Conservation (phyloP, 306 rosid genomes). For the Inga laurina region DNA sequence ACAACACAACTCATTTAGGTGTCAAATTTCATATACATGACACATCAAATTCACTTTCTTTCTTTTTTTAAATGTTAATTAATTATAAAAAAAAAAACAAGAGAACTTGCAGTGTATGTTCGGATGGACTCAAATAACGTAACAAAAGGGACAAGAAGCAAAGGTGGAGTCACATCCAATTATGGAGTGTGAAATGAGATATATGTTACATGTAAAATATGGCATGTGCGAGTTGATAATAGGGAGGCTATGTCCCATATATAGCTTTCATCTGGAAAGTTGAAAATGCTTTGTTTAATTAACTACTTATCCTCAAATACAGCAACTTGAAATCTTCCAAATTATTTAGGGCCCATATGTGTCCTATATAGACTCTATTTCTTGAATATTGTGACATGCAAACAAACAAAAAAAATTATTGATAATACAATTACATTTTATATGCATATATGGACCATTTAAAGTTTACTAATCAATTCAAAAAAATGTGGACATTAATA, state of each 20-base stretch:
- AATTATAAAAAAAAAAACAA: too few relatives aligned
- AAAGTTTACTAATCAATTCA: not conserved
- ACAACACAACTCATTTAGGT: too few relatives aligned
- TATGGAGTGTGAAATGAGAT: constrained; percentile 33
- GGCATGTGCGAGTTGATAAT: not conserved
- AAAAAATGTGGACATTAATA: not conserved
- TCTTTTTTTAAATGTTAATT: too few relatives aligned
- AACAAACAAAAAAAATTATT: not conserved
- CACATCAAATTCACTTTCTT: not conserved
- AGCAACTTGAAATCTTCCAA: constrained; percentile 15
- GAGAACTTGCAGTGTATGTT: not conserved
- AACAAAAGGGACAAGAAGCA: constrained; percentile 33
- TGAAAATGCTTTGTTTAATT: constrained; percentile 25
- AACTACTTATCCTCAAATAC: constrained; percentile 24
- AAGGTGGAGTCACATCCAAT: constrained; percentile 54
- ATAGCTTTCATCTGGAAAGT: constrained; percentile 8
- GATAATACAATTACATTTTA: not conserved
- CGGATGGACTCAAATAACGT: not conserved
- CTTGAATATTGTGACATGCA: not conserved
- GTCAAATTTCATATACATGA: not conserved
- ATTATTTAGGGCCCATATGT: not conserved
- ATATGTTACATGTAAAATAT: not conserved
- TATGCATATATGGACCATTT: too few relatives aligned
- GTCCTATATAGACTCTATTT: constrained; percentile 21
- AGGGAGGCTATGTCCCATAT: constrained; percentile 3